A percentile compares a stretch with the other conserved stretches of the same genome.
These are phyloP conservation scores for Leccinum sublutescens DNA, from an alignment of 768 basidiomycete species.

Conservation along the genomic window DNA sequence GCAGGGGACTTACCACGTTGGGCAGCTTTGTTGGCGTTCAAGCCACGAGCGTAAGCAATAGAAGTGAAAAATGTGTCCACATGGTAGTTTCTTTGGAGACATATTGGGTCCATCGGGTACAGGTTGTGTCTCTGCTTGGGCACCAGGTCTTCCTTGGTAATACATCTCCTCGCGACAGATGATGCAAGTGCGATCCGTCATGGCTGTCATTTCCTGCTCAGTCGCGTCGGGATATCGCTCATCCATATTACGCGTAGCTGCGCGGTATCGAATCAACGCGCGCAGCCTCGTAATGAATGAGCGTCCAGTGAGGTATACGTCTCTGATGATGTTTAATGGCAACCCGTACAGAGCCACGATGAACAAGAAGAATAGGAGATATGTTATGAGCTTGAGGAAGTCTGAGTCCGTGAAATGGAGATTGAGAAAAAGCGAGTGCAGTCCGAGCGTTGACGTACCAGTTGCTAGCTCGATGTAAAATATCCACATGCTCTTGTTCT, in stretches of 20 bases:
- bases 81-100: conserved; percentile 94
- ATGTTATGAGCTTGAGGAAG: conserved; percentile 89
- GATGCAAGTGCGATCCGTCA: conserved; percentile 92
- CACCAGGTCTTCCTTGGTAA: conserved; percentile 33
- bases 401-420: conserved; percentile 47
- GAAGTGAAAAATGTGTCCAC: conserved; percentile 98
- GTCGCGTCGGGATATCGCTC: conserved; percentile 92
- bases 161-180: conserved; percentile 98
- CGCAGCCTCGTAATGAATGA: conserved; percentile 87
- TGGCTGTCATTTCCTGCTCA: conserved; percentile 72
- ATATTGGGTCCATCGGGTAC: conserved; percentile 77
- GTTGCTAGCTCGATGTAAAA: conserved; percentile 94
- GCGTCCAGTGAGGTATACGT: conserved; percentile 93
- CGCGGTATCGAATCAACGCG: conserved; percentile 88
- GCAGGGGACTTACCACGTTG: conserved; percentile 76
- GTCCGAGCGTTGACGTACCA: conserved; percentile 48
- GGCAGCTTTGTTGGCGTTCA: conserved; percentile 97
- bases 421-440: conserved; percentile 3
- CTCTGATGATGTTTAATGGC: conserved; percentile 94
- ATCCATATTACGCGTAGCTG: conserved; percentile 96
- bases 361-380: conserved; percentile 89
- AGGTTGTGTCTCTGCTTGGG: conserved; percentile 20
- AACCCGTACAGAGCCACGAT: conserved; percentile 94
- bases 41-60: conserved; percentile 97
- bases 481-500: conserved; percentile 95